phyloP scores from a whole-genome alignment of 345 rosid species.

The Dipteronia dyeriana region DNA sequence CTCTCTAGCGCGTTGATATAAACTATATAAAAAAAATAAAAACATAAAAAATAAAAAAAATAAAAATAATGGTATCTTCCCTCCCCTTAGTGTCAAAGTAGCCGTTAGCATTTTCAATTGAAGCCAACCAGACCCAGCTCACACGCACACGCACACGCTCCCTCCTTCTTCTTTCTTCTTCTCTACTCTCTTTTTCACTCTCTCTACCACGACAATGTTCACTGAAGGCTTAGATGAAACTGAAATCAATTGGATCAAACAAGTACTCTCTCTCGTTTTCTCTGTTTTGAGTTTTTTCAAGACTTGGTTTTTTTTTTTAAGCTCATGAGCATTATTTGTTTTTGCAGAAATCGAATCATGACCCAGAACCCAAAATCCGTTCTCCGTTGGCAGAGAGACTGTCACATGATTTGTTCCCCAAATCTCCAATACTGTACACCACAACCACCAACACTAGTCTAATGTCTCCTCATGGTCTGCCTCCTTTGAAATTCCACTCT shows the following conservation, averaged over 20 bases:
- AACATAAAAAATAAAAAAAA: no score
- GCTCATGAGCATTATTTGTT: background rate
- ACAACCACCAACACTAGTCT: constrained; percentile 22
- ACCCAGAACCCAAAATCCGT: constrained; percentile 49
- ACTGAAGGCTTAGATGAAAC: constrained; percentile 68
- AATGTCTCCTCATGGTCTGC: constrained; percentile 47
- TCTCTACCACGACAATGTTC: constrained; percentile 45
- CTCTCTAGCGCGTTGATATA: no score
- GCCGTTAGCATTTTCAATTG: constrained; percentile 54
- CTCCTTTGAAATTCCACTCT: constrained; percentile 61
- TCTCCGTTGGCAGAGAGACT: constrained; percentile 70
- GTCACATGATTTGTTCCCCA: constrained; percentile 36
- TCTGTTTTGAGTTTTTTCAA: background rate
- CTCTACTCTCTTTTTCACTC: background rate
- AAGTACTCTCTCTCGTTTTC: constrained; percentile 30
- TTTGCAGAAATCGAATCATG: constrained; percentile 40
- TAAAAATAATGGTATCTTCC: no score
- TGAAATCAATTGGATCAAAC: constrained; percentile 79
- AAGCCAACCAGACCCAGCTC: background rate
- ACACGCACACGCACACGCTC: background rate
- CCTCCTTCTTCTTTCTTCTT: background rate
- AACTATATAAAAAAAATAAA: no score
- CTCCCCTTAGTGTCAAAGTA: constrained; percentile 33
- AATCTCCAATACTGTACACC: constrained; percentile 47
- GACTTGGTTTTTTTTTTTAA: background rate